Base-by-base conservation (phyloP, 2,329 filamentous ascomycete genomes). In the Phaeosphaeria sp. region DNA sequence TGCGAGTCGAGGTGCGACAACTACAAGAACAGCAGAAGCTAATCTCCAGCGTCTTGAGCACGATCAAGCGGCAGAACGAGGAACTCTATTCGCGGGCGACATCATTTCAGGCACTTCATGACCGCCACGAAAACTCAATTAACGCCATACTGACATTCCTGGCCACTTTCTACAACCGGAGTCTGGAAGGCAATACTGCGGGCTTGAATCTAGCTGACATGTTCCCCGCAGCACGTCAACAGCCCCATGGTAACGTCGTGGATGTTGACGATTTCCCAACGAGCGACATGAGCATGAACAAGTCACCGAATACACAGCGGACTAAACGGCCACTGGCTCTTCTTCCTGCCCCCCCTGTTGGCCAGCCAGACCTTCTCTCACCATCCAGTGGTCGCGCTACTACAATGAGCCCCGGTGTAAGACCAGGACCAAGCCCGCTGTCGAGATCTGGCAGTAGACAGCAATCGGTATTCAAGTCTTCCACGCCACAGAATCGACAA, bases 131-230 rank as follows among this genome's bases (percentile, higher is more conserved):
- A 74, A 97, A 94, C 74, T 97, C 94, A 0, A 98, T 99, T 78
- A 98, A 97, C 72, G 94, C 94, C n/a, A 98, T 99, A 61, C 84
- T 99, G 43, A 96, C 93, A 50, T 98, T 99, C 77, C 84, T 99
- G 20, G 95, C 94, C 46, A 98, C 96, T 13, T 94, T 99, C 43
- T 99, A 98, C 79, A 90, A 96, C 62, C 90, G 96, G 71, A 96
- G 92, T 62, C 80, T 99, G 50, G 93, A 97, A 73, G 92, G 93
- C 36, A 90, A 94, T 67, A 89, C 86, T 18, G 84, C 87, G 1
- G 83, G 87, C 1, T 87, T 91, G 71, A 94, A 91, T 71, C 85
- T 98, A 43, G 88, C 90, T 55, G 93, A 96, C 66, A 89, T 97
- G 72, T 91, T 98, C 72, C 87, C 89, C 4, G 89, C 88, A 64